Evolutionary conservation across 176 grass and related monocot genomes (phyloP).

Genomic region (Calamus simplicifolius): DNA sequence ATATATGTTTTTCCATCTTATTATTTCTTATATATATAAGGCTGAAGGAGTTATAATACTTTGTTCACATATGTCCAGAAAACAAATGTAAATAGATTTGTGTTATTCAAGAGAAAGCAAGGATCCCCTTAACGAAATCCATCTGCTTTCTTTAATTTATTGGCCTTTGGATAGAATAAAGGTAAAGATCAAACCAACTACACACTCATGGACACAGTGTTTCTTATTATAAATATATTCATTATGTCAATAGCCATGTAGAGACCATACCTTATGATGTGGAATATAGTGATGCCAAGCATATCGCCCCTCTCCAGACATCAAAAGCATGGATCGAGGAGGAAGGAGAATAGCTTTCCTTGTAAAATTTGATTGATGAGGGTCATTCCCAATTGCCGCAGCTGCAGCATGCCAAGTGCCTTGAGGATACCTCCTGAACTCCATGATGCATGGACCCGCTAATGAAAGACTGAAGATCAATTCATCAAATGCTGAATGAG

Average conservation of each 20-base stretch:
- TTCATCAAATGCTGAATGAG: constrained; percentile 90
- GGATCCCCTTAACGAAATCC: no score
- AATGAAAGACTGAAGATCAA: constrained; percentile 95
- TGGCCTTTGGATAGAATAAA: no score
- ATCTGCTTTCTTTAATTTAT: no score
- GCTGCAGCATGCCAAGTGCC: constrained; percentile 49
- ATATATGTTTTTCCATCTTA: no score
- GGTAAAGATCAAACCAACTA: no score
- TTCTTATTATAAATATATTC: no score
- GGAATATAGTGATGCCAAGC: constrained; percentile 99
- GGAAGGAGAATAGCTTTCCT: constrained; percentile 82
- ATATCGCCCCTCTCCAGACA: constrained; percentile 92
- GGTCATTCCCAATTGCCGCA: constrained; percentile 22
- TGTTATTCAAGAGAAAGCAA: not conserved
- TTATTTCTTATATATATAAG: no score
- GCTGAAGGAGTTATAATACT: no score
- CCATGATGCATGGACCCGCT: constrained; percentile 87
- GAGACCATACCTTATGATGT: constrained; percentile 78
- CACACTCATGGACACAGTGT: no score
- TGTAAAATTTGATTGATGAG: constrained; percentile 25
- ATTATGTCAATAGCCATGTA: not conserved
- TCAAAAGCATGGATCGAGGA: constrained; percentile 69
- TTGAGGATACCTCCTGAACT: constrained; percentile 78
- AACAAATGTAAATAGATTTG: no score
- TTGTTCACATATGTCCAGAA: no score